Percentiles rank a stretch among this genome's conserved stretches.
phyloP scores from a whole-genome alignment of 139 green algal species.

The Chlamydomonas sp. region DNA sequence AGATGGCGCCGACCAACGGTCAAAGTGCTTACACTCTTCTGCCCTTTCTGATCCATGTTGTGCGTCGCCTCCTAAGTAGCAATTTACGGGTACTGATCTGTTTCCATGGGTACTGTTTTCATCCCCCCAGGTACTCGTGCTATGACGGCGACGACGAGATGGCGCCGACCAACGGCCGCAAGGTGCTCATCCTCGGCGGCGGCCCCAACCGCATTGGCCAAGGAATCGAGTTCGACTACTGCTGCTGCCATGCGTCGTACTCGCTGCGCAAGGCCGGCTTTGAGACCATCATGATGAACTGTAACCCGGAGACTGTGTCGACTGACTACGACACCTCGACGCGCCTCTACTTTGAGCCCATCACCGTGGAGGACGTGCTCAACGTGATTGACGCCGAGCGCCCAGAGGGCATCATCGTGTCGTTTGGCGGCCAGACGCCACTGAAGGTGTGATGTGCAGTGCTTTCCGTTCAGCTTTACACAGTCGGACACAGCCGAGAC shows the following conservation, averaged over 20 bases:
- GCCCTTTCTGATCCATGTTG: too few species aligned
- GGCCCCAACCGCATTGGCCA: constrained; percentile 99
- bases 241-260: constrained; percentile 98
- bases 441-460: too few species aligned
- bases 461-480: too few species aligned
- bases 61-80: too few species aligned
- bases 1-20: constrained; percentile 65
- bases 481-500: too few species aligned
- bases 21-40: too few species aligned
- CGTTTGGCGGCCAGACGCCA: constrained; percentile 98
- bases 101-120: neutral
- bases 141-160: constrained; percentile 90
- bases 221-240: constrained; percentile 99
- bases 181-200: constrained; percentile 97
- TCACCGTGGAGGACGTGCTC: constrained; percentile 92
- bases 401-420: constrained; percentile 97
- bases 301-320: constrained; percentile 97
- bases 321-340: constrained; percentile 98
- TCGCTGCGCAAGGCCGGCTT: constrained; percentile 80
- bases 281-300: constrained; percentile 99
- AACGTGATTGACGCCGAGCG: constrained; percentile 94
- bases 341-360: constrained; percentile 98
- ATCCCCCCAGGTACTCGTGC: too few species aligned
- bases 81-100: too few species aligned
- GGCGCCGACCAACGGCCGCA: constrained; percentile 55